Evolutionary conservation across 176 grass and related monocot genomes (phyloP).

Genomic region (Avena atlantica): DNA sequence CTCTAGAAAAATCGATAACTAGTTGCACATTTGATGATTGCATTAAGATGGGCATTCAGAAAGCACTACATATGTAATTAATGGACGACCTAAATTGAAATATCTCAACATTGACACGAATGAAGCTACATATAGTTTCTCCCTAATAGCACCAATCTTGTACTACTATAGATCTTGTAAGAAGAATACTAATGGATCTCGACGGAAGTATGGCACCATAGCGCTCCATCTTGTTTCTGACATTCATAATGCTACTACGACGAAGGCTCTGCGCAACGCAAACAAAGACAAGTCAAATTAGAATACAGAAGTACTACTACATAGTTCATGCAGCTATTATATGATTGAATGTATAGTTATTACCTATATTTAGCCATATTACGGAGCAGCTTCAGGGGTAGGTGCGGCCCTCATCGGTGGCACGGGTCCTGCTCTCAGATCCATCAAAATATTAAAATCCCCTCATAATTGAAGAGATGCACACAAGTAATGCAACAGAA

Average conservation of each 20-base stretch:
- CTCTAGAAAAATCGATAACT: no score
- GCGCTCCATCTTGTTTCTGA: background rate
- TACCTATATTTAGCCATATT: background rate
- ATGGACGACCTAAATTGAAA: background rate
- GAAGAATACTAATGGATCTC: background rate
- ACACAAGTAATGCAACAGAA: no score
- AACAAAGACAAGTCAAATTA: background rate
- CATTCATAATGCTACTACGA: background rate
- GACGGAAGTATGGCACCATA: background rate
- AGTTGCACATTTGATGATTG: background rate
- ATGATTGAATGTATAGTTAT: background rate
- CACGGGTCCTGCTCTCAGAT: background rate
- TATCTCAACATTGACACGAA: background rate
- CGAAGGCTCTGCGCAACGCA: background rate
- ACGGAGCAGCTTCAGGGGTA: conserved; percentile 1
- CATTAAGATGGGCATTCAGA: background rate
- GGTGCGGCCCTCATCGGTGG: background rate
- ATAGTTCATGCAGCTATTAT: background rate
- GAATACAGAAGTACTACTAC: background rate
- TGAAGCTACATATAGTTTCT: background rate
- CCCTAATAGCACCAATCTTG: background rate
- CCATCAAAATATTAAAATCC: background rate
- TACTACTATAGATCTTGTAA: background rate
- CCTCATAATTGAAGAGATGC: background rate
- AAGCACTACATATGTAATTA: background rate